A percentile compares a stretch with the other conserved stretches of the same genome.
Conservation (phyloP, 192 early-diverging fungal genomes). For the Entomortierella lignicola region DNA sequence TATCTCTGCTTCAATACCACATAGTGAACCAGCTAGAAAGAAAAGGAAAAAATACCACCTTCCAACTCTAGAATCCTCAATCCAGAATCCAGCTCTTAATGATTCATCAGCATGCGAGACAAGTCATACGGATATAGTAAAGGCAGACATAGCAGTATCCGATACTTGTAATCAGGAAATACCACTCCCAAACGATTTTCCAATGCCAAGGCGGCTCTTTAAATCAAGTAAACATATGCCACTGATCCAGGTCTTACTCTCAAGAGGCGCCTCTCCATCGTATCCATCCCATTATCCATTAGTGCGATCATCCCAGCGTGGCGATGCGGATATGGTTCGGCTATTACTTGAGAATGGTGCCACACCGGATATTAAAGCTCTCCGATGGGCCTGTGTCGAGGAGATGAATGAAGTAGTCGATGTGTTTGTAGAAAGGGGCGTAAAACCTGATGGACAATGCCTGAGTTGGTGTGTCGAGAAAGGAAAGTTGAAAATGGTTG, state of each 20-base stretch:
- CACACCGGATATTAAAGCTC: constrained; percentile 32
- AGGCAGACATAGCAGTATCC: neutral
- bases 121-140: neutral
- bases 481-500: constrained; percentile 40
- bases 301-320: constrained; percentile 36
- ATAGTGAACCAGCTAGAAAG: constrained; percentile 17
- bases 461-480: constrained; percentile 46
- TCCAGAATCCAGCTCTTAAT: neutral
- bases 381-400: constrained; percentile 43
- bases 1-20: too few species aligned
- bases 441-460: constrained; percentile 37
- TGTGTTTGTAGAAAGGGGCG: constrained; percentile 32
- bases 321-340: constrained; percentile 40
- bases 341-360: constrained; percentile 27
- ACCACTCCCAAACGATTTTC: constrained; percentile 37
- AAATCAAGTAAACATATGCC: constrained; percentile 15
- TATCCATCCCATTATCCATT: constrained; percentile 35
- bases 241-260: constrained; percentile 15
- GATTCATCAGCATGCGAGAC: neutral
- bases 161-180: neutral
- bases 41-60: constrained; percentile 42
- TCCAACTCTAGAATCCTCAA: neutral
- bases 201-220: constrained; percentile 42
- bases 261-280: constrained; percentile 34
- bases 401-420: constrained; percentile 40